Percentiles rank a stretch among this genome's conserved stretches.
These are phyloP conservation scores for Colletotrichum lupini DNA, from an alignment of 2,329 filamentous ascomycete species.

Conservation along the genomic window DNA sequence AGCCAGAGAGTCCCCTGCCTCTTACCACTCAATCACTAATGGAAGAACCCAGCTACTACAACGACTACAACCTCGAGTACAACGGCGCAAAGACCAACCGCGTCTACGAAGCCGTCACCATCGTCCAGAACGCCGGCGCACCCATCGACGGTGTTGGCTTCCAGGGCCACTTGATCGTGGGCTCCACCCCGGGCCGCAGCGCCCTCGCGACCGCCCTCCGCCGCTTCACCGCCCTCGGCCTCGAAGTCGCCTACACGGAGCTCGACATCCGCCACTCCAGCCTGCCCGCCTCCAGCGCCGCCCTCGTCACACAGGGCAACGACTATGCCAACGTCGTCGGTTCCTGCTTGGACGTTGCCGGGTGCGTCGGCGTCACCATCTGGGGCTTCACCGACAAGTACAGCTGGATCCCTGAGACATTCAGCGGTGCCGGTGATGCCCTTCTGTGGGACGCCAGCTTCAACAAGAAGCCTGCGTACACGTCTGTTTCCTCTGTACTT, in stretches of 20 bases:
- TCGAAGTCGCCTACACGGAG: constrained; percentile 72
- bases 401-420: constrained; percentile 51
- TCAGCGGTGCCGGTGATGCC: constrained; percentile 52
- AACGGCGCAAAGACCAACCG: constrained; percentile 49
- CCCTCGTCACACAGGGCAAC: constrained; percentile 56
- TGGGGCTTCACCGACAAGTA: constrained; percentile 56
- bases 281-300: constrained; percentile 55
- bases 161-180: constrained; percentile 61
- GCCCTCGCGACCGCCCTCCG: constrained; percentile 57
- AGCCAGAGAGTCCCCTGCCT: constrained; percentile 37
- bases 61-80: constrained; percentile 68
- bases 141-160: constrained; percentile 65
- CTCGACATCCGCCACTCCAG: constrained; percentile 65
- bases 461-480: constrained; percentile 52
- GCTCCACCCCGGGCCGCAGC: constrained; percentile 54
- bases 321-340: constrained; percentile 56
- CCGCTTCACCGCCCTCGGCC: constrained; percentile 60
- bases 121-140: constrained; percentile 50
- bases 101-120: constrained; percentile 47
- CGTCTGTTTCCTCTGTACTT: constrained; percentile 49
- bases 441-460: constrained; percentile 51
- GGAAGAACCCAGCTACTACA: constrained; percentile 56
- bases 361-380: constrained; percentile 56
- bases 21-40: neutral
- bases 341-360: constrained; percentile 49